phyloP scores from a whole-genome alignment of 2,329 filamentous ascomycete genomes.

The Cladophialophora immunda region DNA sequence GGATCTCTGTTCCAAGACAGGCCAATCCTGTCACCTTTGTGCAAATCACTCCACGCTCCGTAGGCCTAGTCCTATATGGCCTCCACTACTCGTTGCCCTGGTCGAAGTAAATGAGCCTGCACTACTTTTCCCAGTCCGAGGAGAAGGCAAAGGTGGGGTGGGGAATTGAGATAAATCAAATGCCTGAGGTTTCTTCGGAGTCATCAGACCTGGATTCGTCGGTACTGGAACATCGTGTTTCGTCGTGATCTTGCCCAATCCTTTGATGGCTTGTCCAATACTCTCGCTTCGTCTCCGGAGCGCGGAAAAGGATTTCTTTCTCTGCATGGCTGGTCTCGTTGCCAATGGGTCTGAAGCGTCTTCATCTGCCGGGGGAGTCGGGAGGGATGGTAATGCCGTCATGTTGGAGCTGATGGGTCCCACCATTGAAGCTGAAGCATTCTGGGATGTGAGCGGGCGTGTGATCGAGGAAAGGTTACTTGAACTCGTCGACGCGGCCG shows the following conservation, averaged over 20 bases:
- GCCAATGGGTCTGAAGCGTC: constrained; percentile 12
- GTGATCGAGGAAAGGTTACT: constrained; percentile 13
- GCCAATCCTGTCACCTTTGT: constrained; percentile 14
- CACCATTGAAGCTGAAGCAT: constrained; percentile 15
- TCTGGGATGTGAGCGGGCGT: constrained; percentile 29
- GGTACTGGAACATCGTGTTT: constrained; percentile 33
- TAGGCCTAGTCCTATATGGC: constrained; percentile 30
- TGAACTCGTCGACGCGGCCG: constrained; percentile 17
- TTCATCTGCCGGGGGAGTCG: constrained; percentile 25
- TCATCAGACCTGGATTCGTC: constrained; percentile 17
- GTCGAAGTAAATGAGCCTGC: constrained; percentile 28
- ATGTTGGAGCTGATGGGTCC: constrained; percentile 21
- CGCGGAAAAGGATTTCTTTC: constrained; percentile 38
- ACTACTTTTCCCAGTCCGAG: constrained; percentile 23
- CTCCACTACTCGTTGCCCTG: constrained; percentile 24
- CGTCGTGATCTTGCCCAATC: constrained; percentile 31
- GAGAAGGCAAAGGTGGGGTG: constrained; percentile 33
- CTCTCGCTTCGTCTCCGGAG: constrained; percentile 39
- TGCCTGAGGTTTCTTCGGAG: constrained; percentile 14
- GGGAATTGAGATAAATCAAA: constrained; percentile 27
- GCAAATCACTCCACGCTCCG: constrained; percentile 28
- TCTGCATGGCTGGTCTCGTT: constrained; percentile 18
- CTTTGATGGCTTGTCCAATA: constrained; percentile 40
- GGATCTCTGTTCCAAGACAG: background rate
- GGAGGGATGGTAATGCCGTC: constrained; percentile 32